phyloP scores from a whole-genome alignment of 345 rosid species.

The Gynandropsis gynandra region DNA sequence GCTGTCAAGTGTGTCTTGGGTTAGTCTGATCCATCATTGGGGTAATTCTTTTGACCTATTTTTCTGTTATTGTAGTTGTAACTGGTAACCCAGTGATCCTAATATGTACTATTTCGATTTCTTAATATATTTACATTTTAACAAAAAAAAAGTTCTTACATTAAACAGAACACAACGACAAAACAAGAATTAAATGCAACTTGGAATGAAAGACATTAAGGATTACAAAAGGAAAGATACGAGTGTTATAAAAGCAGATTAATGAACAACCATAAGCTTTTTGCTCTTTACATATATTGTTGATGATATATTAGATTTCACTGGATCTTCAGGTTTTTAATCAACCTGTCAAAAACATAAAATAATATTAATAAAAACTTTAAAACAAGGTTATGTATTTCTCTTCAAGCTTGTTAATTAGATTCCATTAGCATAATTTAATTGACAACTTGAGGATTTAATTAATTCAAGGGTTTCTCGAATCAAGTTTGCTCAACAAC shows the following conservation, averaged over 20 bases:
- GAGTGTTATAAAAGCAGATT: background rate
- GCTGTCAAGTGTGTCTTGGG: too few relatives aligned
- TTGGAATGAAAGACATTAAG: too few relatives aligned
- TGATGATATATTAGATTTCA: conserved; percentile 13
- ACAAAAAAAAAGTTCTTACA: too few relatives aligned
- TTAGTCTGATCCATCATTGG: too few relatives aligned
- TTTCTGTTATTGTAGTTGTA: too few relatives aligned
- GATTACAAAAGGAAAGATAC: conserved; percentile 4
- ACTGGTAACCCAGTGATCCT: too few relatives aligned
- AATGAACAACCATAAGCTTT: conserved; percentile 9
- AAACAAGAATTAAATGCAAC: too few relatives aligned
- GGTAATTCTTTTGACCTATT: too few relatives aligned
- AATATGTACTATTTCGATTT: too few relatives aligned
- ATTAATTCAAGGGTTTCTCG: conserved; percentile 15
- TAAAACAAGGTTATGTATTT: background rate
- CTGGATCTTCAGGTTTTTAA: conserved; percentile 60
- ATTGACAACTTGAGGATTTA: conserved; percentile 23
- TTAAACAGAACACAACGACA: too few relatives aligned
- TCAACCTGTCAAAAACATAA: conserved; percentile 35
- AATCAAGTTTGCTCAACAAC: conserved; percentile 20
- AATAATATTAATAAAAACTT: conserved; percentile 11
- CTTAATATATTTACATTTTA: too few relatives aligned
- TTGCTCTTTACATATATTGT: conserved; percentile 11
- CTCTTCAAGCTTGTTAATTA: conserved; percentile 21
- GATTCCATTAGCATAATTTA: conserved; percentile 23